A percentile compares a stretch with the other conserved stretches of the same genome.
These are phyloP conservation scores for Termitomyces sp. DNA, from an alignment of 768 basidiomycete genomes.

Conservation along the genomic window DNA sequence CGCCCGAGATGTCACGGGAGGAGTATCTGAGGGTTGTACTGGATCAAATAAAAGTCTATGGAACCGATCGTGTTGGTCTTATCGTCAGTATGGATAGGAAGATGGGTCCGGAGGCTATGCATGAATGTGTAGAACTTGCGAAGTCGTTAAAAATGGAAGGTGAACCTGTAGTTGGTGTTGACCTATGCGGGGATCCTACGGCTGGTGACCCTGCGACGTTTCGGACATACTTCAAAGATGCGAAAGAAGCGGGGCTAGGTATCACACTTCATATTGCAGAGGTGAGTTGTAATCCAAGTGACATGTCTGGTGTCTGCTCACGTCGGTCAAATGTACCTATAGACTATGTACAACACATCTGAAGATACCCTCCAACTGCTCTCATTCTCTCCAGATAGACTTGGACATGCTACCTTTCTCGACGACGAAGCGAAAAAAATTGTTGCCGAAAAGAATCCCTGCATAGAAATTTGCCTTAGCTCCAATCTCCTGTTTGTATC, in stretches of 20 bases:
- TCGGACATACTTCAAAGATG: constrained; percentile 47
- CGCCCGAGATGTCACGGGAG: constrained; percentile 51
- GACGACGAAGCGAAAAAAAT: constrained; percentile 53
- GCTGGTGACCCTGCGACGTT: constrained; percentile 57
- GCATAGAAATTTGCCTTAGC: constrained; percentile 78
- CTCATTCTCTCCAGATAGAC: constrained; percentile 58
- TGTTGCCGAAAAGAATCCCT: constrained; percentile 51
- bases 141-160: constrained; percentile 52
- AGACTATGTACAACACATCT: constrained; percentile 47
- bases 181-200: constrained; percentile 75
- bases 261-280: constrained; percentile 86
- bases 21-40: constrained; percentile 67
- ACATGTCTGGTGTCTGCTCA: neutral
- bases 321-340: neutral
- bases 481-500: constrained; percentile 68
- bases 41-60: constrained; percentile 59
- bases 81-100: constrained; percentile 76
- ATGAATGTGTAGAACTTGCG: constrained; percentile 59
- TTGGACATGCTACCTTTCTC: constrained; percentile 84
- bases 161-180: constrained; percentile 69
- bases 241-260: constrained; percentile 57
- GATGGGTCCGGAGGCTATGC: constrained; percentile 50
- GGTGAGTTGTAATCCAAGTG: constrained; percentile 32
- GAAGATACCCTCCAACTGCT: constrained; percentile 63
- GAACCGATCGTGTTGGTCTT: constrained; percentile 46